Evolutionary conservation across 2,329 filamentous ascomycete genomes (phyloP).

Genomic region (Fusarium redolens): DNA sequence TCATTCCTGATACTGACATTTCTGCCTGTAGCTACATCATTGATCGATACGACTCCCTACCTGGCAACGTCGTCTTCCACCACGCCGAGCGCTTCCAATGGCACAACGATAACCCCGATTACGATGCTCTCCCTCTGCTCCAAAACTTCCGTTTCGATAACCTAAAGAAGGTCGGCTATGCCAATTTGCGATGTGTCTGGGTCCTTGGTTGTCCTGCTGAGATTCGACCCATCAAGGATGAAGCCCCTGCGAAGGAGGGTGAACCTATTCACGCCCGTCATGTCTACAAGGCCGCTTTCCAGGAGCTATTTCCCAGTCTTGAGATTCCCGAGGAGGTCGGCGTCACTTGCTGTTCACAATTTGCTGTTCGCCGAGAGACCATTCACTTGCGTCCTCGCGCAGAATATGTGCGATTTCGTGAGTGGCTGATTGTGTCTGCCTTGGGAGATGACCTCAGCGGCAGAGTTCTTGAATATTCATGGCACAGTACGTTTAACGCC

Average conservation of each 20-base stretch:
- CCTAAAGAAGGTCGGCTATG: slow-evolving; percentile 66
- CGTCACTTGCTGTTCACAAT: slow-evolving; percentile 74
- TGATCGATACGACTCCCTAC: slow-evolving; percentile 60
- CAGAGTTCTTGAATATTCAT: slow-evolving; percentile 72
- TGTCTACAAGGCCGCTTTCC: slow-evolving; percentile 56
- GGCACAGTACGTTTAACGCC: slow-evolving; percentile 65
- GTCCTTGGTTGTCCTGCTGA: slow-evolving; percentile 65
- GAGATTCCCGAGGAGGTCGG: slow-evolving; percentile 63
- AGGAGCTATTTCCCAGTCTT: slow-evolving; percentile 54
- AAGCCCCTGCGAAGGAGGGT: slow-evolving; percentile 48
- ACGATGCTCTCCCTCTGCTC: slow-evolving; percentile 65
- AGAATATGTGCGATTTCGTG: slow-evolving; percentile 67
- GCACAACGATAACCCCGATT: slow-evolving; percentile 65
- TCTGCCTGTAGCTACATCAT: slow-evolving; percentile 56
- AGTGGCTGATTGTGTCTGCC: slow-evolving; percentile 69
- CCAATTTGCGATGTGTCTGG: slow-evolving; percentile 71
- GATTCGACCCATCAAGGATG: slow-evolving; percentile 56
- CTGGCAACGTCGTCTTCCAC: slow-evolving; percentile 59
- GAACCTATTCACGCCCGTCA: slow-evolving; percentile 54
- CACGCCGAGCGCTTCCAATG: slow-evolving; percentile 62
- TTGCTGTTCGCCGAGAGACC: slow-evolving; percentile 67
- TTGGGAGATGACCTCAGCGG: slow-evolving; percentile 67
- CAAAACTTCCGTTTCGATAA: slow-evolving; percentile 60
- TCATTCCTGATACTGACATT: slow-evolving; percentile 6
- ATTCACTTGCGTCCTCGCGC: slow-evolving; percentile 60